These are phyloP conservation scores for Cutaneotrichosporon curvatum DNA, from an alignment of 1,284 basidiomycete genomes.

Conservation along the genomic window DNA sequence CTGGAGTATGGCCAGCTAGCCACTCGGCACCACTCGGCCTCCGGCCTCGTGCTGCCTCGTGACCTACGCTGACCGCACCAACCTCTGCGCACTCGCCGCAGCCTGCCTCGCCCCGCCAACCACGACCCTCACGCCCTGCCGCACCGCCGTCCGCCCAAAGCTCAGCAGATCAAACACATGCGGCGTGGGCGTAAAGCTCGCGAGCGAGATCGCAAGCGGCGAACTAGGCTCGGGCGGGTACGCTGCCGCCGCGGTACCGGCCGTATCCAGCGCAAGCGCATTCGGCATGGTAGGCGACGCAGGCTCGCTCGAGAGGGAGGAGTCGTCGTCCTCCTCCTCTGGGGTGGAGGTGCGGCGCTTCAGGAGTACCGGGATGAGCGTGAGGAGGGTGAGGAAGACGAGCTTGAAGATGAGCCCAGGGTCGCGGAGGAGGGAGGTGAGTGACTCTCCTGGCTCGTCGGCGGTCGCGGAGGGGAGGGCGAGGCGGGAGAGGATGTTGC, in stretches of 20 bases:
- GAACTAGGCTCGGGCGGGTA: slow-evolving; percentile 23
- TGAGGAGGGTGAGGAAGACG: slow-evolving; percentile 41
- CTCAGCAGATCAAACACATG: slow-evolving; percentile 37
- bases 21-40: no score
- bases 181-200: slow-evolving; percentile 39
- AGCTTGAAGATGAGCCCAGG: slow-evolving; percentile 46
- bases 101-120: slow-evolving; percentile 9
- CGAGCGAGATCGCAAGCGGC: slow-evolving; percentile 29
- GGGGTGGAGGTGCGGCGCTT: slow-evolving; percentile 23
- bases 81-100: background rate
- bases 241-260: slow-evolving; percentile 7
- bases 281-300: slow-evolving; percentile 9
- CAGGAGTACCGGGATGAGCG: slow-evolving; percentile 45
- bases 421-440: slow-evolving; percentile 44
- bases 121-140: slow-evolving; percentile 26
- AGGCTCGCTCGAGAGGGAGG: slow-evolving; percentile 6
- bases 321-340: slow-evolving; percentile 8
- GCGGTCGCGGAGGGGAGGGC: slow-evolving; percentile 25
- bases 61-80: no score
- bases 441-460: slow-evolving; percentile 31
- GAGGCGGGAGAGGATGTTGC: slow-evolving; percentile 42
- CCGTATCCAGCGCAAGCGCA: slow-evolving; percentile 3
- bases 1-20: no score
- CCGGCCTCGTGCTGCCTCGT: no score
- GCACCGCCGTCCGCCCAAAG: slow-evolving; percentile 32